phyloP scores from a whole-genome alignment of 1,139 yeast genomes.

The Williopsis jadinii region DNA sequence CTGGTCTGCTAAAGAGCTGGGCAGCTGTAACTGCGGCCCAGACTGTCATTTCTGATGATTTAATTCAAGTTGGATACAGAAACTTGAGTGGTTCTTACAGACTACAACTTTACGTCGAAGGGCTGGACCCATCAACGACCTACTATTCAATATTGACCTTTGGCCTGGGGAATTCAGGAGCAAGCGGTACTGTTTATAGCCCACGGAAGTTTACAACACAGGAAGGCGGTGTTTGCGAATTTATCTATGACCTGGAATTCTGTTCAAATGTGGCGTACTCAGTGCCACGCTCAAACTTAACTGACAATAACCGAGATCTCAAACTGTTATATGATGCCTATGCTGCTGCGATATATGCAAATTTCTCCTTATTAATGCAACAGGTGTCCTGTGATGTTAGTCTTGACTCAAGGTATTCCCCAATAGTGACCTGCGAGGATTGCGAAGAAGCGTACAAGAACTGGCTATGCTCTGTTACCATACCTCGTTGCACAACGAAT shows the following conservation, averaged over 20 bases:
- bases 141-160: conserved; percentile 65
- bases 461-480: conserved; percentile 87
- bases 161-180: conserved; percentile 32
- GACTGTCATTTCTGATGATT: conserved; percentile 29
- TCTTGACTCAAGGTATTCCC: conserved; percentile 65
- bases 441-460: conserved; percentile 68
- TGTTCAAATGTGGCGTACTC: conserved; percentile 82
- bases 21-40: conserved; percentile 55
- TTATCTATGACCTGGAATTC: conserved; percentile 68
- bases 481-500: conserved; percentile 75
- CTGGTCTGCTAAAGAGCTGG: conserved; percentile 50
- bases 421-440: conserved; percentile 62
- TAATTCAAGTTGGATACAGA: conserved; percentile 10
- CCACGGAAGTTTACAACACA: conserved; percentile 59
- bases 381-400: conserved; percentile 73
- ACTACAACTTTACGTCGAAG: conserved; percentile 56
- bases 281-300: conserved; percentile 53
- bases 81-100: conserved; percentile 41
- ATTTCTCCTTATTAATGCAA: conserved; percentile 71
- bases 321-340: conserved; percentile 52
- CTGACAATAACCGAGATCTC: conserved; percentile 22
- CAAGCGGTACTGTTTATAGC: conserved; percentile 63
- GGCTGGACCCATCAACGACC: conserved; percentile 52
- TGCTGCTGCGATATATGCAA: conserved; percentile 48
- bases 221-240: conserved; percentile 52